Conservation (phyloP, 2,329 filamentous ascomycete species). For the Graphilbum ipis-grandicollis region DNA sequence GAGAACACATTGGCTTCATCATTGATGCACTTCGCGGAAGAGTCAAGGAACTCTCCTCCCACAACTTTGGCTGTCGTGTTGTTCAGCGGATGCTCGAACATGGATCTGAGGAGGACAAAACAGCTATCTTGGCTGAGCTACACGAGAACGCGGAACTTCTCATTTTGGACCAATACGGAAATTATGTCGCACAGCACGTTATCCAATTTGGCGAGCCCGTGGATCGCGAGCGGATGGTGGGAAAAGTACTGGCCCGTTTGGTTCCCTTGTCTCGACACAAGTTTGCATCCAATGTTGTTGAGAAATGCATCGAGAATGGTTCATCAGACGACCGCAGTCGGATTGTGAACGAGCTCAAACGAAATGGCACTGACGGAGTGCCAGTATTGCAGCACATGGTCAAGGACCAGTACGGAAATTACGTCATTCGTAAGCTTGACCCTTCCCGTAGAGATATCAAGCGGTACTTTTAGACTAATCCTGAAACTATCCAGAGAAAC, state of each 20-base stretch:
- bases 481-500: slow-evolving; percentile 57
- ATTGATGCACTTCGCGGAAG: slow-evolving; percentile 64
- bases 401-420: slow-evolving; percentile 87
- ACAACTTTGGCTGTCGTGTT: slow-evolving; percentile 81
- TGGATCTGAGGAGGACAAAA: slow-evolving; percentile 54
- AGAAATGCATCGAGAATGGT: slow-evolving; percentile 70
- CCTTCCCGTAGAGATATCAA: no score
- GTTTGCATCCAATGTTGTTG: slow-evolving; percentile 91
- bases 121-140: slow-evolving; percentile 60
- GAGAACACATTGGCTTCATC: slow-evolving; percentile 68
- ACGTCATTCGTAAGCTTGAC: slow-evolving; percentile 77
- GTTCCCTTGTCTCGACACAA: slow-evolving; percentile 80
- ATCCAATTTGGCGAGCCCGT: slow-evolving; percentile 60
- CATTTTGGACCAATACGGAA: slow-evolving; percentile 78
- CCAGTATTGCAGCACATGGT: slow-evolving; percentile 61
- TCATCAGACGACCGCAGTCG: slow-evolving; percentile 48
- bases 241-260: slow-evolving; percentile 53
- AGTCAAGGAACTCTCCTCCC: slow-evolving; percentile 55
- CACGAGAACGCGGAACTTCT: slow-evolving; percentile 54
- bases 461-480: no score
- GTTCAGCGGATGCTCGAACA: slow-evolving; percentile 83
- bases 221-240: slow-evolving; percentile 57
- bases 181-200: slow-evolving; percentile 91
- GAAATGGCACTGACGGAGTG: slow-evolving; percentile 43
- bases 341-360: slow-evolving; percentile 48